A percentile compares a stretch with the other conserved stretches of the same genome.
These are phyloP conservation scores for Tricholoma matsutake DNA, from an alignment of 768 basidiomycete genomes.

Conservation along the genomic window DNA sequence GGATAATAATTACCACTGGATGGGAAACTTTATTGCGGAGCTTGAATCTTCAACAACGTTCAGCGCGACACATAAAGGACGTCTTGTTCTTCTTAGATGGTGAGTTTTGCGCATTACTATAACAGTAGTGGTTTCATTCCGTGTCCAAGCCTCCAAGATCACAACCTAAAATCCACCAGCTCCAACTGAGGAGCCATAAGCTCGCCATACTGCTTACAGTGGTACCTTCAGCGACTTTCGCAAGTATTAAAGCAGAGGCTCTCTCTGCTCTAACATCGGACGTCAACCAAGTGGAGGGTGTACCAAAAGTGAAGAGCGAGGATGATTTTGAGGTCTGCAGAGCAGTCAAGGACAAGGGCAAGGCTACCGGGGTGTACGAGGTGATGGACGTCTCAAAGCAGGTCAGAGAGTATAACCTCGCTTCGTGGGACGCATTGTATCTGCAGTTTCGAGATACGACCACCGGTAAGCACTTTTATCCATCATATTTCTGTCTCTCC, in stretches of 20 bases:
- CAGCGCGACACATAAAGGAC: not conserved
- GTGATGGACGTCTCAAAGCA: slow-evolving; percentile 41
- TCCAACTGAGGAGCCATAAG: slow-evolving; percentile 73
- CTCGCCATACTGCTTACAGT: slow-evolving; percentile 61
- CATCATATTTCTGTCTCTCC: slow-evolving; percentile 7
- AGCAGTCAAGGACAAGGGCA: slow-evolving; percentile 49
- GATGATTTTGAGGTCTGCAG: slow-evolving; percentile 61
- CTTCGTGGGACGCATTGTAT: slow-evolving; percentile 67
- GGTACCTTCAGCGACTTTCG: slow-evolving; percentile 51
- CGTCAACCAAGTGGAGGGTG: slow-evolving; percentile 33
- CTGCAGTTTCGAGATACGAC: slow-evolving; percentile 60
- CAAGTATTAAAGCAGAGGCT: slow-evolving; percentile 58
- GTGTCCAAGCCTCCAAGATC: slow-evolving; percentile 43
- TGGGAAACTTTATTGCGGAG: slow-evolving; percentile 26
- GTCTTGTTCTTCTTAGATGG: slow-evolving; percentile 17
- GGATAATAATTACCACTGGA: slow-evolving; percentile 16
- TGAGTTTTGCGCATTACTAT: slow-evolving; percentile 5
- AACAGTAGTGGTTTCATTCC: not conserved
- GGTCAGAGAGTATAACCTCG: slow-evolving; percentile 48
- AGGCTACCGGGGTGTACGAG: slow-evolving; percentile 50
- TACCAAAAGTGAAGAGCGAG: slow-evolving; percentile 28
- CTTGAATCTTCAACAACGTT: slow-evolving; percentile 12
- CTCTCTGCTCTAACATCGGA: slow-evolving; percentile 56
- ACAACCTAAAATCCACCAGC: slow-evolving; percentile 61
- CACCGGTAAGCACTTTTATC: slow-evolving; percentile 46